A percentile compares a stretch with the other conserved stretches of the same genome.
phyloP scores from a whole-genome alignment of 352 stramenopile species.

The Plasmopara muralis region DNA sequence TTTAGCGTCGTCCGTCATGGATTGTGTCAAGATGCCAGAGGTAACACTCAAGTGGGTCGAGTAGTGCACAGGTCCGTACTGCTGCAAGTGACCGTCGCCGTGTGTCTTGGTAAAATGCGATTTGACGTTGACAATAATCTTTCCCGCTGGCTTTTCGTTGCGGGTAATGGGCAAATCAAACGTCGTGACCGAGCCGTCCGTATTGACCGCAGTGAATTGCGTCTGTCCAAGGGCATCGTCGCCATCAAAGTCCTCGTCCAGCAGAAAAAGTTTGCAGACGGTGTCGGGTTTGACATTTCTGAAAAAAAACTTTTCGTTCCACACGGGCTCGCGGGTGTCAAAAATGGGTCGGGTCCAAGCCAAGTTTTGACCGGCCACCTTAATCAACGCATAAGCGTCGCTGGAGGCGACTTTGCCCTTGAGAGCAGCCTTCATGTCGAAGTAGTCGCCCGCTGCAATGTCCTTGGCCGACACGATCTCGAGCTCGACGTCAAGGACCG shows the following conservation, averaged over 20 bases:
- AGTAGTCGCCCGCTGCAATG: constrained; percentile 27
- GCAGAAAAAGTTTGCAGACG: constrained; percentile 29
- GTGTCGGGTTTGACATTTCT: constrained; percentile 30
- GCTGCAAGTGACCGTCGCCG: constrained; percentile 9
- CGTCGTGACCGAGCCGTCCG: constrained; percentile 17
- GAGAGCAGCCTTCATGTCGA: constrained; percentile 18
- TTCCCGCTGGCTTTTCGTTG: constrained; percentile 21
- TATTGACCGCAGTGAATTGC: constrained; percentile 27
- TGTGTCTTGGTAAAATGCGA: constrained; percentile 6
- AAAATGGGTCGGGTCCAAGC: constrained; percentile 35
- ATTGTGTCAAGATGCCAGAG: constrained; percentile 21
- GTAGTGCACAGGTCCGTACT: constrained; percentile 31
- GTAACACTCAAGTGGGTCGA: constrained; percentile 23
- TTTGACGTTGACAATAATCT: constrained; percentile 31
- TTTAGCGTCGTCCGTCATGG: constrained; percentile 24
- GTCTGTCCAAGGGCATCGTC: constrained; percentile 31
- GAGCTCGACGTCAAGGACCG: constrained; percentile 30
- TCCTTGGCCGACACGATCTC: constrained; percentile 30
- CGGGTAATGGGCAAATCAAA: constrained; percentile 27
- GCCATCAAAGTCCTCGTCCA: constrained; percentile 29
- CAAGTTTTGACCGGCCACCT: constrained; percentile 28
- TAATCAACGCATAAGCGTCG: constrained; percentile 33
- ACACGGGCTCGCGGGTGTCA: constrained; percentile 26
- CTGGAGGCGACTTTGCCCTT: constrained; percentile 28
- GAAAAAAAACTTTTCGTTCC: constrained; percentile 40